phyloP scores from a whole-genome alignment of 352 stramenopile species.

The Plasmopara muralis region DNA sequence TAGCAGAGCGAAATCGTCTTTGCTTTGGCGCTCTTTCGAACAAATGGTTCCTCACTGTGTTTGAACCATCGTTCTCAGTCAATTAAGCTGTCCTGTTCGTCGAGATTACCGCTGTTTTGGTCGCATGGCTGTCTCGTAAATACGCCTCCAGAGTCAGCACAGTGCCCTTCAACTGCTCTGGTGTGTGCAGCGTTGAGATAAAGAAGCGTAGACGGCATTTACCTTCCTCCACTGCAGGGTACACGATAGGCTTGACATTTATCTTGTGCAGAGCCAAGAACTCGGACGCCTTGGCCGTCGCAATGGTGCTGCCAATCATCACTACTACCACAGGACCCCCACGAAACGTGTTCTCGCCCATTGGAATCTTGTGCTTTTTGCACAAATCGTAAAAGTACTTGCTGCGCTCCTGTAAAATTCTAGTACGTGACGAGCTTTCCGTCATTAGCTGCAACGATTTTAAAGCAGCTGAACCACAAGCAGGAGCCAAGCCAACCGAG shows the following conservation, averaged over 20 bases:
- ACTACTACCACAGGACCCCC: constrained; percentile 76
- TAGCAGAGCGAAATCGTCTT: too few species aligned
- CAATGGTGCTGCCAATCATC: constrained; percentile 71
- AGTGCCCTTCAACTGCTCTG: constrained; percentile 57
- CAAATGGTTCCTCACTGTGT: too few species aligned
- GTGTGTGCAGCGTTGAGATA: constrained; percentile 70
- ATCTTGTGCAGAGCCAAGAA: constrained; percentile 47
- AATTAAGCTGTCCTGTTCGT: too few species aligned
- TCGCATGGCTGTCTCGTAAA: too few species aligned
- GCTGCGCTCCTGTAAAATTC: constrained; percentile 57
- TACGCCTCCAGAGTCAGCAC: constrained; percentile 10
- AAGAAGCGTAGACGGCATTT: constrained; percentile 84
- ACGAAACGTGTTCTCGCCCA: constrained; percentile 53
- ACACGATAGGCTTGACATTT: constrained; percentile 83
- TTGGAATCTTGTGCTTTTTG: constrained; percentile 50
- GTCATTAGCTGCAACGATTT: constrained; percentile 68
- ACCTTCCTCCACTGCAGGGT: constrained; percentile 78
- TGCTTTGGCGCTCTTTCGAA: too few species aligned
- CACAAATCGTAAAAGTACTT: constrained; percentile 75
- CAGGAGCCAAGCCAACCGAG: constrained; percentile 62
- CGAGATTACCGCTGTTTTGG: too few species aligned
- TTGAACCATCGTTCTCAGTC: too few species aligned
- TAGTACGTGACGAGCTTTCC: constrained; percentile 44
- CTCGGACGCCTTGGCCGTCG: constrained; percentile 66
- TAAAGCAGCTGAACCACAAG: constrained; percentile 58